Conservation (phyloP, 1,139 yeast genomes). For the Blastobotrys raffinosifermentans region DNA sequence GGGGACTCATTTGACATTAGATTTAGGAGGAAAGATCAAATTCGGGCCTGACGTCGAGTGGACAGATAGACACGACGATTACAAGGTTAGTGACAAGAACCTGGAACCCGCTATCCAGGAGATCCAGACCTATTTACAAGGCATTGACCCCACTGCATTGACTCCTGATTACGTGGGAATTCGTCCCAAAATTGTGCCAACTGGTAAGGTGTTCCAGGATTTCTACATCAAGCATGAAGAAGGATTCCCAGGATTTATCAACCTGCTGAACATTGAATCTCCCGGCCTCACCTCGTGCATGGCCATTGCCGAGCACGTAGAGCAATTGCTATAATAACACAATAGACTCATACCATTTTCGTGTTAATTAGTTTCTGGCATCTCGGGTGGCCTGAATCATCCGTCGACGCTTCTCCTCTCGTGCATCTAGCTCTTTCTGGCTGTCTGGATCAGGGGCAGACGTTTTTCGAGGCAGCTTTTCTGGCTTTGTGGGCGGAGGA, state of each 20-base stretch:
- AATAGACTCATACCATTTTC: slow-evolving; percentile 3
- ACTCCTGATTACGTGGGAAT: slow-evolving; percentile 74
- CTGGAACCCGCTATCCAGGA: slow-evolving; percentile 52
- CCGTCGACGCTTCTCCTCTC: slow-evolving; percentile 16
- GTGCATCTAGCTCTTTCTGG: slow-evolving; percentile 20
- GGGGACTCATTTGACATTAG: slow-evolving; percentile 84
- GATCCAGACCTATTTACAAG: slow-evolving; percentile 59
- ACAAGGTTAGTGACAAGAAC: slow-evolving; percentile 37
- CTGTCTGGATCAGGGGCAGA: slow-evolving; percentile 18
- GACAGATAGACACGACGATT: slow-evolving; percentile 44
- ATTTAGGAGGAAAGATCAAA: slow-evolving; percentile 69
- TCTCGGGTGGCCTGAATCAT: slow-evolving; percentile 23
- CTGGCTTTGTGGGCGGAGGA: slow-evolving; percentile 75
- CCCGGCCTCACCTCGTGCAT: slow-evolving; percentile 81
- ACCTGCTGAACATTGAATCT: slow-evolving; percentile 77
- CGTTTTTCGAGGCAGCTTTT: slow-evolving; percentile 48
- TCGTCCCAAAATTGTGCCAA: slow-evolving; percentile 63
- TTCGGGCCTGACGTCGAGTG: slow-evolving; percentile 92
- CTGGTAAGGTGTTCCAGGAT: slow-evolving; percentile 53
- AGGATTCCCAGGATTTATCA: slow-evolving; percentile 73
- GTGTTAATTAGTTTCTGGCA: slow-evolving; percentile 6
- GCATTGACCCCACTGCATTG: slow-evolving; percentile 45
- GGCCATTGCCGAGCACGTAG: slow-evolving; percentile 76
- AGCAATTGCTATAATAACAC: slow-evolving; percentile 31
- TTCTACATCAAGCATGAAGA: slow-evolving; percentile 61